These are phyloP conservation scores for Penicillium simplicissimum DNA, from an alignment of 495 filamentous ascomycete genomes.

Conservation along the genomic window DNA sequence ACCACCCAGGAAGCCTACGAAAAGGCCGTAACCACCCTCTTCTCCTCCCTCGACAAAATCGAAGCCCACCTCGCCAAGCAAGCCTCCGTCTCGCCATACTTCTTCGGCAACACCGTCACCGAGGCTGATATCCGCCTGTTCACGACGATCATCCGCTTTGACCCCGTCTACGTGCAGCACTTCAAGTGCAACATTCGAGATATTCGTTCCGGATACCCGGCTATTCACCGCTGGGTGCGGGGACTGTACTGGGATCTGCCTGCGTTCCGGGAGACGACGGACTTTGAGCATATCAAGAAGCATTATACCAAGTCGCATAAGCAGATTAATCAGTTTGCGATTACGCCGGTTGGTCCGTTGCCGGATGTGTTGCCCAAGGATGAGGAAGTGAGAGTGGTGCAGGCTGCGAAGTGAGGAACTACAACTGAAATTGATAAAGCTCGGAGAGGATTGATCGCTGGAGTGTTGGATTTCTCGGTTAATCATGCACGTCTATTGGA, in stretches of 20 bases:
- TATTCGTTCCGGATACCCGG: constrained; percentile 75
- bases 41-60: constrained; percentile 67
- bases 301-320: constrained; percentile 72
- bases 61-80: constrained; percentile 64
- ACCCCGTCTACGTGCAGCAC: constrained; percentile 87
- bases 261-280: constrained; percentile 62
- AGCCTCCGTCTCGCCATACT: constrained; percentile 54
- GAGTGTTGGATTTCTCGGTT: neutral
- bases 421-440: neutral
- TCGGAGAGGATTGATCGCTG: neutral
- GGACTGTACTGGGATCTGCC: constrained; percentile 67
- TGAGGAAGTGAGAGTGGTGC: constrained; percentile 59
- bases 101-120: constrained; percentile 67
- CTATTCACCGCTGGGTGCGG: constrained; percentile 67
- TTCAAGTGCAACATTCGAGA: constrained; percentile 90
- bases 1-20: constrained; percentile 80
- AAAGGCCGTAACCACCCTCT: constrained; percentile 63
- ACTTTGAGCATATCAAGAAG: constrained; percentile 71
- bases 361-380: constrained; percentile 62
- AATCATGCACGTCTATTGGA: neutral
- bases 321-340: constrained; percentile 64
- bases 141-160: constrained; percentile 84
- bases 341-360: constrained; percentile 66
- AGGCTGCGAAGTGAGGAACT: constrained; percentile 25
- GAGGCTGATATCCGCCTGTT: constrained; percentile 83